Evolutionary conservation across 768 basidiomycete species (phyloP).

Genomic region (Tricholoma bakamatsutake): DNA sequence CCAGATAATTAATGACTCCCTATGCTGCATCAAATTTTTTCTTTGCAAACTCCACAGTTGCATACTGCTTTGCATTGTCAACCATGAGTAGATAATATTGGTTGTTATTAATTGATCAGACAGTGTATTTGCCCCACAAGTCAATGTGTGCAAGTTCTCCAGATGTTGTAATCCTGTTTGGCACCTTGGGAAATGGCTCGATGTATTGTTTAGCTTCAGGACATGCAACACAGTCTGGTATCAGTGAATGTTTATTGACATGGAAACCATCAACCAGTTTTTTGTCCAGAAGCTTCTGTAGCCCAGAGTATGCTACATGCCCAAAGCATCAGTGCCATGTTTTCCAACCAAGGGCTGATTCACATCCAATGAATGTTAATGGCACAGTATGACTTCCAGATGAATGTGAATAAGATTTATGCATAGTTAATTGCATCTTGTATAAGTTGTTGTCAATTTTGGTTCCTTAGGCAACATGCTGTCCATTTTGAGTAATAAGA

Average conservation of each 20-base stretch:
- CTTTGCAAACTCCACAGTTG: background rate
- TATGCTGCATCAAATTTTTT: background rate
- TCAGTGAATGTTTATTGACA: background rate
- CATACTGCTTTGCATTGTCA: conserved; percentile 1
- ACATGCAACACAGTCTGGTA: conserved; percentile 1
- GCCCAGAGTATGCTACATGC: background rate
- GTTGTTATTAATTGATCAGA: conserved; percentile 6
- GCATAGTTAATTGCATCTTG: background rate
- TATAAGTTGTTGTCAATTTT: background rate
- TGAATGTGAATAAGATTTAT: background rate
- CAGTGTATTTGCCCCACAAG: conserved; percentile 5
- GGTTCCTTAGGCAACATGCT: background rate
- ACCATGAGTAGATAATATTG: conserved; percentile 6
- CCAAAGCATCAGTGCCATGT: conserved; percentile 1
- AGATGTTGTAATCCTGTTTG: background rate
- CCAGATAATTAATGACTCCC: background rate
- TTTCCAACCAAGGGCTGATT: background rate
- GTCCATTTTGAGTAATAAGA: background rate
- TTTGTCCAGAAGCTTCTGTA: background rate
- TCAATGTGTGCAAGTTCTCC: conserved; percentile 6
- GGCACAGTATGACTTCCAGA: background rate
- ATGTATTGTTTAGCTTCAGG: background rate
- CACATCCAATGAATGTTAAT: background rate
- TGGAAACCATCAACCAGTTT: background rate
- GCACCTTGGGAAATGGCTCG: background rate